A percentile compares a stretch with the other conserved stretches of the same genome.
These are phyloP conservation scores for Artemisia tridentata DNA, from an alignment of 129 eudicot species.

Conservation along the genomic window DNA sequence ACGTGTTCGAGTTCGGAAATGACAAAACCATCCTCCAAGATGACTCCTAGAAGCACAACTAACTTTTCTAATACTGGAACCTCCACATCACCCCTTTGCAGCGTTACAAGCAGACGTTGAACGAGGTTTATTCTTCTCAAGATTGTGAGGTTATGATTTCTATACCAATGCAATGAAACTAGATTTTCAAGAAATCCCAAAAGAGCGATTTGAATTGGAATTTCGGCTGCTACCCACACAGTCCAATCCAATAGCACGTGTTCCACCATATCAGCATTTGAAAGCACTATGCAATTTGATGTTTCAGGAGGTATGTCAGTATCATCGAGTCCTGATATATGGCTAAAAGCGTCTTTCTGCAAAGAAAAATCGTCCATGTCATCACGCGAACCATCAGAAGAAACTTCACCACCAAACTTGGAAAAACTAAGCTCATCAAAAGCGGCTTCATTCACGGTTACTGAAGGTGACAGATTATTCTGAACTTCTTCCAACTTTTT, in stretches of 20 bases:
- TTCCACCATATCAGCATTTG: conserved; percentile 98
- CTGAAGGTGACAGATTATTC: conserved; percentile 46
- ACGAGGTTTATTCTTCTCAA: conserved; percentile 89
- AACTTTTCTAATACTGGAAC: conserved; percentile 90
- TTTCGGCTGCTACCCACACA: conserved; percentile 88
- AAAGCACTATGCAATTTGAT: conserved; percentile 90
- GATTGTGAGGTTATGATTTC: conserved; percentile 93
- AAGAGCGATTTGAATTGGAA: conserved; percentile 82
- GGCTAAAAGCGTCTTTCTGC: conserved; percentile 82
- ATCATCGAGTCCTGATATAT: conserved; percentile 76
- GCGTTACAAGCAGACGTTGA: conserved; percentile 85
- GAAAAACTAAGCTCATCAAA: conserved; percentile 74
- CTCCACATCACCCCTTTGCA: conserved; percentile 97
- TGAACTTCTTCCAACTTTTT: conserved; percentile 46
- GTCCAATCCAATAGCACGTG: conserved; percentile 98
- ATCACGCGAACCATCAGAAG: conserved; percentile 75
- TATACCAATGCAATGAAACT: conserved; percentile 98
- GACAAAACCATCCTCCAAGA: conserved; percentile 90
- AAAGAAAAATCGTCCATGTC: conserved; percentile 93
- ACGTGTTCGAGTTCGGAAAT: conserved; percentile 88
- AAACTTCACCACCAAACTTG: conserved; percentile 74
- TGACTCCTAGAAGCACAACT: conserved; percentile 87
- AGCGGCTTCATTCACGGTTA: conserved; percentile 40
- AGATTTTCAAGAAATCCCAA: conserved; percentile 91
- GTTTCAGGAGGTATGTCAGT: conserved; percentile 66